phyloP scores from a whole-genome alignment of 2,329 filamentous ascomycete genomes.

The Fusarium beomiforme region DNA sequence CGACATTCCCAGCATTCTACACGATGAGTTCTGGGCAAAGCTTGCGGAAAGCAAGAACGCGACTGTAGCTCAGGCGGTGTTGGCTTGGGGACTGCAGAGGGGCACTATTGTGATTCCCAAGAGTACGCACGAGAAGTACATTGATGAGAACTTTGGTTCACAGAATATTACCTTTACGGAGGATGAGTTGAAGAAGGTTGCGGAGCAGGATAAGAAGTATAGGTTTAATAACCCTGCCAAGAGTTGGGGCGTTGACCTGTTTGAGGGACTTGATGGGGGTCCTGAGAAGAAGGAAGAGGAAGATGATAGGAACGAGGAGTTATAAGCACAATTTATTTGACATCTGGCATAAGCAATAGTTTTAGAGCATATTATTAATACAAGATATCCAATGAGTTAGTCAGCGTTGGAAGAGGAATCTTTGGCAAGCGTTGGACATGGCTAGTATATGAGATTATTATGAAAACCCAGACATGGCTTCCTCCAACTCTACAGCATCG shows the following conservation, averaged over 20 bases:
- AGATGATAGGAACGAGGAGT: conserved; percentile 11
- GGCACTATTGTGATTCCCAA: conserved; percentile 36
- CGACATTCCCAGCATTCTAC: conserved; percentile 25
- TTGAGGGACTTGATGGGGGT: conserved; percentile 53
- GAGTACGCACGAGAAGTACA: conserved; percentile 31
- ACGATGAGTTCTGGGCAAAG: conserved; percentile 32
- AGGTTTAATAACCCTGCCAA: conserved; percentile 52
- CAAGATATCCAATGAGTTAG: neutral
- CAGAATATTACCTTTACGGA: conserved; percentile 21
- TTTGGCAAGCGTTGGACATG: no score
- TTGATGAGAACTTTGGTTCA: conserved; percentile 34
- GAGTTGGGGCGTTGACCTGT: conserved; percentile 52
- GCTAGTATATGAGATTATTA: no score
- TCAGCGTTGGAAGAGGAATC: no score
- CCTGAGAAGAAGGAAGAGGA: conserved; percentile 26
- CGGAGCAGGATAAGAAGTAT: conserved; percentile 42
- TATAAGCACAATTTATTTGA: no score
- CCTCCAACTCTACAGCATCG: neutral
- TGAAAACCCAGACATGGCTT: no score
- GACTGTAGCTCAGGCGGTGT: conserved; percentile 33
- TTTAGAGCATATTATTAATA: neutral
- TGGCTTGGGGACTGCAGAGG: conserved; percentile 37
- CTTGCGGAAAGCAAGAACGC: conserved; percentile 34
- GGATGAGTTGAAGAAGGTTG: conserved; percentile 49
- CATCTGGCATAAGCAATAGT: no score